Evolutionary conservation across 2,329 filamentous ascomycete genomes (phyloP).

Genomic region (Aschersonia sp.): DNA sequence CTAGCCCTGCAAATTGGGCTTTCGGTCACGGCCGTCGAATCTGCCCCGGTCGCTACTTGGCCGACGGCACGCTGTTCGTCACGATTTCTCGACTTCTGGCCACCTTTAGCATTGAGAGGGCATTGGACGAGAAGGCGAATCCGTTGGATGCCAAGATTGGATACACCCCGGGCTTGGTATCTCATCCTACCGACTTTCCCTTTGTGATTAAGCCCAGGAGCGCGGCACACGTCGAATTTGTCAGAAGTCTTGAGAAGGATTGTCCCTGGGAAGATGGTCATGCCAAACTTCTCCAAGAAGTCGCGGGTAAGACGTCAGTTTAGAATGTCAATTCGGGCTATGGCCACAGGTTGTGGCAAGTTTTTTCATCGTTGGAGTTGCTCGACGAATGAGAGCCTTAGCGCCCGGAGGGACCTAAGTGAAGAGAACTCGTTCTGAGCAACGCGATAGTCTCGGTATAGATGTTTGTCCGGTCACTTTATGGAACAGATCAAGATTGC

Average conservation of each 20-base stretch:
- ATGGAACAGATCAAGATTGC: no score
- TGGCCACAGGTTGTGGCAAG: neutral
- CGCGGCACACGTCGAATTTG: neutral
- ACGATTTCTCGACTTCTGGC: constrained; percentile 26
- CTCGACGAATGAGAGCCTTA: no score
- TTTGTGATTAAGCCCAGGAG: constrained; percentile 3
- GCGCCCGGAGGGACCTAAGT: no score
- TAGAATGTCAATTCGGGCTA: neutral
- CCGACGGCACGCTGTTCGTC: constrained; percentile 15
- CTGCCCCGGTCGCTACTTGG: constrained; percentile 19
- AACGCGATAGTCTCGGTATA: no score
- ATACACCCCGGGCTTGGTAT: constrained; percentile 1
- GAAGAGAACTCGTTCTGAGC: no score
- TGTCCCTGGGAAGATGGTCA: neutral
- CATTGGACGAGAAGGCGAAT: constrained; percentile 16
- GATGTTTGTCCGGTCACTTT: no score
- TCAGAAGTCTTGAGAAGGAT: neutral
- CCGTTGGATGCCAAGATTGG: constrained; percentile 13
- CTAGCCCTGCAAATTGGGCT: constrained; percentile 10
- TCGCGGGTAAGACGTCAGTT: no score
- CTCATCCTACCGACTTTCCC: constrained; percentile 1
- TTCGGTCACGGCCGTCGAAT: constrained; percentile 22
- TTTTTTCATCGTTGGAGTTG: no score
- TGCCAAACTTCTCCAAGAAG: neutral
- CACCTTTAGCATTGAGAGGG: constrained; percentile 23